phyloP scores from a whole-genome alignment of 2,329 filamentous ascomycete species.

The Plectosphaerella plurivora region DNA sequence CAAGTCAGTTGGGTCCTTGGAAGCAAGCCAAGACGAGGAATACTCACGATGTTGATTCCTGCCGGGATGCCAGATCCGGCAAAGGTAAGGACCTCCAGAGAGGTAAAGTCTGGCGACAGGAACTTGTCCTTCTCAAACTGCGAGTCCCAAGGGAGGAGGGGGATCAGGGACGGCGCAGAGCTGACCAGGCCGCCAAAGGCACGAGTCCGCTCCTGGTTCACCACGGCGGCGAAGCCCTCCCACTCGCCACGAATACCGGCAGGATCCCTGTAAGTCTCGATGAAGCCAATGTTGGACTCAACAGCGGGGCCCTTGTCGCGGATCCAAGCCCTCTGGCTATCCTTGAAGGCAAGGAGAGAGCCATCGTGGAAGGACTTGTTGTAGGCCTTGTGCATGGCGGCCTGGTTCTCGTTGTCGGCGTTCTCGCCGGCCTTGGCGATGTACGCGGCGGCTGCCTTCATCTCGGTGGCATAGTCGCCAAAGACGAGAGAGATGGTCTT shows the following conservation, averaged over 20 bases:
- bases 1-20: conserved; percentile 15
- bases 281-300: conserved; percentile 78
- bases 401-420: conserved; percentile 69
- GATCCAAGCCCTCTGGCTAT: conserved; percentile 78
- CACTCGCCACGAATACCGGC: conserved; percentile 78
- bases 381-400: conserved; percentile 70
- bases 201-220: conserved; percentile 68
- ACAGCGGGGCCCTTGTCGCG: conserved; percentile 76
- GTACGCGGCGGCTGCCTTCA: conserved; percentile 63
- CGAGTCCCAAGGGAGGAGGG: conserved; percentile 79
- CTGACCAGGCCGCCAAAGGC: conserved; percentile 84
- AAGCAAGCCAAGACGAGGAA: conserved; percentile 11
- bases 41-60: conserved; percentile 55
- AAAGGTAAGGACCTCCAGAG: conserved; percentile 85
- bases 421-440: conserved; percentile 65
- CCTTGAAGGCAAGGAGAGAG: conserved; percentile 73
- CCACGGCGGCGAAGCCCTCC: conserved; percentile 70
- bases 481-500: conserved; percentile 69
- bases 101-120: conserved; percentile 91
- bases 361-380: conserved; percentile 70
- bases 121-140: conserved; percentile 98
- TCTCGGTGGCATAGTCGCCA: conserved; percentile 69
- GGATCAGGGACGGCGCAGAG: conserved; percentile 77
- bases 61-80: conserved; percentile 59
- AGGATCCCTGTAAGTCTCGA: conserved; percentile 82